Base-by-base conservation (phyloP, 1,284 basidiomycete genomes). In the Fomitopsis pinicola region DNA sequence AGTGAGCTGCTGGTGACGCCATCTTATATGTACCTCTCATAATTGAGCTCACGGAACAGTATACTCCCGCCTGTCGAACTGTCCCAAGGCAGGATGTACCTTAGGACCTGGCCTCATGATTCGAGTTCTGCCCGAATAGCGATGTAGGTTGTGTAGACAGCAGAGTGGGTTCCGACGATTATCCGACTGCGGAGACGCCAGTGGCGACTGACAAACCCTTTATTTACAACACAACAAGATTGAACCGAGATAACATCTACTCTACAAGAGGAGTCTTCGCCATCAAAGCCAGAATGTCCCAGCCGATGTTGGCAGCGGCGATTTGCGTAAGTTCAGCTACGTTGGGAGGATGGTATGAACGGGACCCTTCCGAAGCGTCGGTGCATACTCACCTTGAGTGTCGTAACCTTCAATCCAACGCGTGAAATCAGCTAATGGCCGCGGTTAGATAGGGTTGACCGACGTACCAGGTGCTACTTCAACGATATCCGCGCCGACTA, bases 401-500 rank as follows among this genome's bases (percentile, higher is more conserved):
- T 73, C 71, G 44, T 73, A 73, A n/a, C 63, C 70, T 71, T 17
- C 22, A 7, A 44, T 30, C 33, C 36, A 30, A 35, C 48, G 14
- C 26, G 40, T 38, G 36, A 30, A 3, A n/a, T 50, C 15, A 50
- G 48, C 8, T 5, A n/a, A 17, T 33, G 22, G 14, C 15, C 38
- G 17, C 33, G 2, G 55, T 30, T 4, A 57, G 2, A n/a, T 3
- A 35, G n/a, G 17, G 46, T 15, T 44, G 57, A 28, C 17, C 35
- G 15, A 59, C 69, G 44, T 60, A 71, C 69, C 72, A 30, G 74
- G 72, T 19, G 73, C 71, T 57, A 78, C 76, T 61, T 78, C 77
- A 42, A 78, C 77, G 35, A 77, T 70, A 67, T 78, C 76, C 7
- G 74, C 72, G 10, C 76, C 76, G n/a, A 78, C 76, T 55, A 78